A percentile compares a stretch with the other conserved stretches of the same genome.
Conservation (phyloP, 164 flowering plant genomes). For the Magnolia kwangsiensis region DNA sequence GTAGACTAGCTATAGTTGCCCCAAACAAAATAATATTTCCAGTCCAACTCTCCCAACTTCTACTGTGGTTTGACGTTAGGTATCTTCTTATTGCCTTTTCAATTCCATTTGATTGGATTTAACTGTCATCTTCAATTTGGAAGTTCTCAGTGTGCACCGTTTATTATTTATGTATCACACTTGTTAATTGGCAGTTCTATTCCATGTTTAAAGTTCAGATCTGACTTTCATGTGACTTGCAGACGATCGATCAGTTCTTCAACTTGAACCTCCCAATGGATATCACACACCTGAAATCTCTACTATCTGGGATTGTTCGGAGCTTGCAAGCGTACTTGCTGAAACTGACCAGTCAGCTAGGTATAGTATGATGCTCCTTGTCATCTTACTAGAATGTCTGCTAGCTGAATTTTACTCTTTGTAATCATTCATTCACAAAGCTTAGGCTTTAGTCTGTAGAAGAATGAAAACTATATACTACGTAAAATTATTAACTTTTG, state of each 20-base stretch:
- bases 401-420: background rate
- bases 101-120: too few relatives aligned
- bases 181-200: background rate
- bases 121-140: background rate
- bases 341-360: constrained; percentile 52
- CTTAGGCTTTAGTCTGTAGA: background rate
- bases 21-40: background rate
- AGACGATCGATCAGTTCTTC: constrained; percentile 83
- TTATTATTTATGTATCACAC: background rate
- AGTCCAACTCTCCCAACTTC: background rate
- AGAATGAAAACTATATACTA: background rate
- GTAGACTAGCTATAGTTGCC: too few relatives aligned
- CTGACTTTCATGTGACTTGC: constrained; percentile 26
- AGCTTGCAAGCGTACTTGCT: constrained; percentile 68
- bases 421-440: background rate
- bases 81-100: too few relatives aligned
- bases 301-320: constrained; percentile 59
- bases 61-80: background rate
- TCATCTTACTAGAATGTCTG: background rate
- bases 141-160: background rate
- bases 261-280: constrained; percentile 68
- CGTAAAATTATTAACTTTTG: background rate
- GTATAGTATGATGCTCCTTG: constrained; percentile 23
- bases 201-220: background rate
- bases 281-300: constrained; percentile 66